These are phyloP conservation scores for Trichoderma sp. DNA, from an alignment of 2,329 filamentous ascomycete genomes.

Conservation along the genomic window DNA sequence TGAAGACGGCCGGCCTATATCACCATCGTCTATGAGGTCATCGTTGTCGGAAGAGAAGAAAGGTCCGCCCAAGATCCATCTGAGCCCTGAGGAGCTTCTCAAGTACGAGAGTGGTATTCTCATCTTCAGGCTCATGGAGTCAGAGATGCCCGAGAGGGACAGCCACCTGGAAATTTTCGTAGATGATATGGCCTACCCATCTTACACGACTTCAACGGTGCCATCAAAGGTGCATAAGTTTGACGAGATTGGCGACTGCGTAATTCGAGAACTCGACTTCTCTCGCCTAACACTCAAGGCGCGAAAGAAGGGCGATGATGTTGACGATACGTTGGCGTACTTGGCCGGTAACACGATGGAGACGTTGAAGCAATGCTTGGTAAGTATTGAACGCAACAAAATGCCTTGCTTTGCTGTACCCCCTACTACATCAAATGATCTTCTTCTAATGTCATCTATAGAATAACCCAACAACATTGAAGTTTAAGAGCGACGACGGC, in stretches of 20 bases:
- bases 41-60: conserved; percentile 50
- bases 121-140: conserved; percentile 92
- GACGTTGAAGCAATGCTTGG: conserved; percentile 83
- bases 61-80: conserved; percentile 71
- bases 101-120: conserved; percentile 89
- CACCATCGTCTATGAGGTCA: conserved; percentile 42
- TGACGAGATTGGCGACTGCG: conserved; percentile 91
- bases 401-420: not conserved
- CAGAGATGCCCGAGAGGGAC: conserved; percentile 74
- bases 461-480: conserved; percentile 87
- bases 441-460: conserved; percentile 37
- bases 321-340: conserved; percentile 77
- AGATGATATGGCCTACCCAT: conserved; percentile 91
- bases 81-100: conserved; percentile 77
- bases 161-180: conserved; percentile 85
- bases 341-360: conserved; percentile 82
- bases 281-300: conserved; percentile 88
- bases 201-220: conserved; percentile 79
- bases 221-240: conserved; percentile 70
- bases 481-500: conserved; percentile 76
- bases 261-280: conserved; percentile 96
- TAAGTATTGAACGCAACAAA: conserved; percentile 47
- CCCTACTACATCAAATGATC: not conserved
- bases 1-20: conserved; percentile 31
- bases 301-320: conserved; percentile 75